Conservation (phyloP, 2,329 filamentous ascomycete species). For the Beauveria scarabaeidicola region DNA sequence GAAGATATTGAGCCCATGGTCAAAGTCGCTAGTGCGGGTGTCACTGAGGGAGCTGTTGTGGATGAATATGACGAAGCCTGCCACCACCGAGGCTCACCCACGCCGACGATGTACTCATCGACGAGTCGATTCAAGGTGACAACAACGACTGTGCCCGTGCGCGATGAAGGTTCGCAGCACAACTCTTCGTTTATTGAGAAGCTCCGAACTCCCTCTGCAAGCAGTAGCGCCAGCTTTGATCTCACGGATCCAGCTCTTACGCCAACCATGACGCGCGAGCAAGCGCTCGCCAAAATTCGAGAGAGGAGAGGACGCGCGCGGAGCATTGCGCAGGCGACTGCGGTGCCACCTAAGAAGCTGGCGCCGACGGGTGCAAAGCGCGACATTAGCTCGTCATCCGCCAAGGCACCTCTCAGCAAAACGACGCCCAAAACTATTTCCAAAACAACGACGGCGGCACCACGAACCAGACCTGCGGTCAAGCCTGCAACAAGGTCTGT, state of each 20-base stretch:
- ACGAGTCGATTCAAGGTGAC: conserved; percentile 38
- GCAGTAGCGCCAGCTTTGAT: conserved; percentile 38
- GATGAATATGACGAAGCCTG: conserved; percentile 6
- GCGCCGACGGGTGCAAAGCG: conserved; percentile 35
- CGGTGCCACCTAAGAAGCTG: conserved; percentile 41
- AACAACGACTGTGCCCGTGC: conserved; percentile 44
- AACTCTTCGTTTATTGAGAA: conserved; percentile 36
- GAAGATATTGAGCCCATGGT: conserved; percentile 11
- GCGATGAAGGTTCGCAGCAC: conserved; percentile 31
- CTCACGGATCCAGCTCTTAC: conserved; percentile 49
- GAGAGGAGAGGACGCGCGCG: conserved; percentile 63
- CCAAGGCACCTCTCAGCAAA: conserved; percentile 16
- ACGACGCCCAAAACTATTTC: conserved; percentile 2
- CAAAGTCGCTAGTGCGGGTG: background rate
- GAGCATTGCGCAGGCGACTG: conserved; percentile 56
- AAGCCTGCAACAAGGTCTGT: background rate
- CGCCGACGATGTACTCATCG: conserved; percentile 30
- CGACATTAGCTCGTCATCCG: conserved; percentile 40
- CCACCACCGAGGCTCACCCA: conserved; percentile 24
- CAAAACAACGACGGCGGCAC: conserved; percentile 1
- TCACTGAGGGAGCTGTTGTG: conserved; percentile 7
- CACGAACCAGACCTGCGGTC: background rate
- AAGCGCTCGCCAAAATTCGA: conserved; percentile 67
- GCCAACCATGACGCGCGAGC: conserved; percentile 61
- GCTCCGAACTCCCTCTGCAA: conserved; percentile 36